phyloP scores from a whole-genome alignment of 371 early-diverging fungal genomes.

The Rhizopus arrhizus region DNA sequence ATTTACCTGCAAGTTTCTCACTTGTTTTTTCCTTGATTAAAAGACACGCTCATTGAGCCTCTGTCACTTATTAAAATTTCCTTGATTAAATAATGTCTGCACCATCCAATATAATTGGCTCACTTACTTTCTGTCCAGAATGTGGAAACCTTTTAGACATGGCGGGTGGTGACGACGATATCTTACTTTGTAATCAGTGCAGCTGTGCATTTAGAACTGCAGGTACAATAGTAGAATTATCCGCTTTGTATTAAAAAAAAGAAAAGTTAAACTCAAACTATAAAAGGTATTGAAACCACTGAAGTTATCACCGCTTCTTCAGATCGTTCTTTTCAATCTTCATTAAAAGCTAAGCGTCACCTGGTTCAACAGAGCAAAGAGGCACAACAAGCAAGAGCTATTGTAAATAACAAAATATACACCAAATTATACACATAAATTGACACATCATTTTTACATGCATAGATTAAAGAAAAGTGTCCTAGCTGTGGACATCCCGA shows the following conservation, averaged over 20 bases:
- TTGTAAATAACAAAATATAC: constrained; percentile 47
- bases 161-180: constrained; percentile 71
- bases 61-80: too few species aligned
- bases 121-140: constrained; percentile 83
- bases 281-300: constrained; percentile 74
- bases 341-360: constrained; percentile 71
- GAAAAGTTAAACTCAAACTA: not conserved
- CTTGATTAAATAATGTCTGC: constrained; percentile 10
- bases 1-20: too few species aligned
- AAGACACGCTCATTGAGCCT: too few species aligned
- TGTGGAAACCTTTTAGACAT: constrained; percentile 88
- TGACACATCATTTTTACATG: too few species aligned
- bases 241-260: constrained; percentile 2
- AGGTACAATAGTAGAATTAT: constrained; percentile 4
- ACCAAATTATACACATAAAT: too few species aligned
- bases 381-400: constrained; percentile 66
- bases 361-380: constrained; percentile 66
- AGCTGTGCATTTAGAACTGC: constrained; percentile 66
- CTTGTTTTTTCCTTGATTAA: too few species aligned
- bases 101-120: constrained; percentile 54
- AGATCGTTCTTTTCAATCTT: constrained; percentile 78
- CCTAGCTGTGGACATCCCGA: constrained; percentile 91
- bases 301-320: constrained; percentile 79
- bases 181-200: constrained; percentile 81
- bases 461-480: constrained; percentile 80